Percentiles rank a stretch among this genome's conserved stretches.
These are phyloP conservation scores for Taphrina communis DNA, from an alignment of 1,139 yeast genomes.

Conservation along the genomic window DNA sequence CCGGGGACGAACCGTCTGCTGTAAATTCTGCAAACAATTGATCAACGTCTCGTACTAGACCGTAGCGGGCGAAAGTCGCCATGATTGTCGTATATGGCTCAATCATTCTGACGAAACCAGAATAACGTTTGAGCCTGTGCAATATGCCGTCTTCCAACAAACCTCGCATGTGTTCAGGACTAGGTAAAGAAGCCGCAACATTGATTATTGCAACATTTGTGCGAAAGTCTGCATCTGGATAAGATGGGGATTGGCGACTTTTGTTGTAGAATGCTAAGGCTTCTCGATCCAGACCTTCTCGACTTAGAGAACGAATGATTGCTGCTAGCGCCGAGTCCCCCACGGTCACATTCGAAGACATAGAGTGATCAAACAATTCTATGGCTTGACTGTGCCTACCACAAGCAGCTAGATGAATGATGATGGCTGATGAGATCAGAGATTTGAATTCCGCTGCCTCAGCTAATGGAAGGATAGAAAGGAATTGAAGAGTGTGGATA, in stretches of 20 bases:
- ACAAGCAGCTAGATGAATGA: slow-evolving; percentile 25
- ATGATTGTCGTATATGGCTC: slow-evolving; percentile 26
- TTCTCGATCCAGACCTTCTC: not conserved
- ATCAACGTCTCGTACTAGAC: slow-evolving; percentile 23
- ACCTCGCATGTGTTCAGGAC: not conserved
- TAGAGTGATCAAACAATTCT: slow-evolving; percentile 1
- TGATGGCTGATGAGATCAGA: slow-evolving; percentile 11
- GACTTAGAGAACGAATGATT: slow-evolving; percentile 1
- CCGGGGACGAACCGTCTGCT: slow-evolving; percentile 9
- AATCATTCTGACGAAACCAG: not conserved
- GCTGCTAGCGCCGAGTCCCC: slow-evolving; percentile 4
- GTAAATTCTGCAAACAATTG: slow-evolving; percentile 14
- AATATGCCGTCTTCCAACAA: slow-evolving; percentile 5
- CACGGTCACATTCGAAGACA: not conserved
- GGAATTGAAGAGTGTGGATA: slow-evolving; percentile 30
- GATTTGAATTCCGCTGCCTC: not conserved
- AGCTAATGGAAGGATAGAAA: slow-evolving; percentile 11
- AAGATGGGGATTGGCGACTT: not conserved
- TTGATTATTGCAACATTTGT: not conserved
- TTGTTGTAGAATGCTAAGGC: slow-evolving; percentile 4
- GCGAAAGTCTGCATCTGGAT: not conserved
- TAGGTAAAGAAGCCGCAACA: not conserved
- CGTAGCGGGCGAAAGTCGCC: slow-evolving; percentile 27
- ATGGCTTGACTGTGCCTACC: not conserved
- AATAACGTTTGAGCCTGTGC: not conserved